Percentiles rank a stretch among this genome's conserved stretches.
Conservation (phyloP, 73 alveolate genomes). For the Tetrahymena thermophila region DNA sequence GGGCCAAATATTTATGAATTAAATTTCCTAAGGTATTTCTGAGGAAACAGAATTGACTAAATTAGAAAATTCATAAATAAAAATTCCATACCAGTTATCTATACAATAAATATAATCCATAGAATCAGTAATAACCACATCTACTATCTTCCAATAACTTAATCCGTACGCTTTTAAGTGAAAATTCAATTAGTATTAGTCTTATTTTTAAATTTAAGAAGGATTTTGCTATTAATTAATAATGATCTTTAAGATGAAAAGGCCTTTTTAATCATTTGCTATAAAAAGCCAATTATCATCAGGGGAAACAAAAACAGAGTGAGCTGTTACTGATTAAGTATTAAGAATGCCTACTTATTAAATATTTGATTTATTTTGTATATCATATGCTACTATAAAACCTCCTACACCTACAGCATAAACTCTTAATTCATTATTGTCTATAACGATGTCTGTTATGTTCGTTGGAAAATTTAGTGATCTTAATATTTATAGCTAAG, state of each 20-base stretch:
- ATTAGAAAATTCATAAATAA: neutral
- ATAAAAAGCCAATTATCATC: neutral
- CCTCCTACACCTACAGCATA: neutral
- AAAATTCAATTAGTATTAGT: neutral
- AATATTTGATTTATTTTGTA: neutral
- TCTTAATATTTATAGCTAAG: neutral
- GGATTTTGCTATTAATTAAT: neutral
- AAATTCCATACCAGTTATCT: neutral
- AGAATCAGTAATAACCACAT: neutral
- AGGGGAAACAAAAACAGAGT: neutral
- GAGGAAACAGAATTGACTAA: neutral
- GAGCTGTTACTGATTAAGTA: neutral
- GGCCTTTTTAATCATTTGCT: neutral
- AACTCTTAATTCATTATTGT: neutral
- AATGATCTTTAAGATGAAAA: neutral
- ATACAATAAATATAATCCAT: neutral
- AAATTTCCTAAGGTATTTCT: neutral
- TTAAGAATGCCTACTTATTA: neutral
- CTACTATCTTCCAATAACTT: neutral
- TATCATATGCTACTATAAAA: neutral
- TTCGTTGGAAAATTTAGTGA: neutral
- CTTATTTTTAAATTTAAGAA: neutral
- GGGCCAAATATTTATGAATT: neutral
- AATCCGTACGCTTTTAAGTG: neutral
- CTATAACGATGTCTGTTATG: neutral